Percentiles rank a stretch among this genome's conserved stretches.
Conservation (phyloP, 208 protist species). For the Naegleria gruberi region DNA sequence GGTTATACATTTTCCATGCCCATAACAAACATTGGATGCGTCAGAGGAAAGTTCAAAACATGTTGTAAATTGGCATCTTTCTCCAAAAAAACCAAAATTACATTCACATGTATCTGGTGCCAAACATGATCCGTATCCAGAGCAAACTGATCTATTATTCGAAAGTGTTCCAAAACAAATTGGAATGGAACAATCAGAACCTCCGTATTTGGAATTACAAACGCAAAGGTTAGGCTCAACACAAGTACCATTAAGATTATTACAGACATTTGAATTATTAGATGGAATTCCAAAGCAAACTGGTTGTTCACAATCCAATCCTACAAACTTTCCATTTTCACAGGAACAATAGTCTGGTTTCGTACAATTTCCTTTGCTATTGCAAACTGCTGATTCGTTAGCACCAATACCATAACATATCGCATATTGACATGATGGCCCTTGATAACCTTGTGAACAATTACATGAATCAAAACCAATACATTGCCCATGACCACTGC, state of each 20-base stretch:
- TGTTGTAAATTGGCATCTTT: neutral
- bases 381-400: neutral
- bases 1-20: neutral
- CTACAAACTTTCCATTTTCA: neutral
- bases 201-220: too few relatives aligned
- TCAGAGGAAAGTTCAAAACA: neutral
- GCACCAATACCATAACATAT: neutral
- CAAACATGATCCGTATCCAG: neutral
- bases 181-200: neutral
- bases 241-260: too few relatives aligned
- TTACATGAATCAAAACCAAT: neutral
- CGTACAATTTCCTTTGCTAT: neutral
- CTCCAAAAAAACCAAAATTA: neutral
- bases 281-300: too few relatives aligned
- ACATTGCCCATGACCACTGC: neutral
- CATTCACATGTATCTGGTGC: neutral
- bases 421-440: neutral
- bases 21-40: neutral
- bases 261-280: too few relatives aligned
- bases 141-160: neutral
- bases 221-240: too few relatives aligned
- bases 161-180: neutral
- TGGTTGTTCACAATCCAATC: too few relatives aligned
- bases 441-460: neutral
- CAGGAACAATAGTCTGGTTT: neutral